Percentiles rank a stretch among this genome's conserved stretches.
phyloP scores from a whole-genome alignment of 805 yeast species.

The Saccharomyces mikatae region DNA sequence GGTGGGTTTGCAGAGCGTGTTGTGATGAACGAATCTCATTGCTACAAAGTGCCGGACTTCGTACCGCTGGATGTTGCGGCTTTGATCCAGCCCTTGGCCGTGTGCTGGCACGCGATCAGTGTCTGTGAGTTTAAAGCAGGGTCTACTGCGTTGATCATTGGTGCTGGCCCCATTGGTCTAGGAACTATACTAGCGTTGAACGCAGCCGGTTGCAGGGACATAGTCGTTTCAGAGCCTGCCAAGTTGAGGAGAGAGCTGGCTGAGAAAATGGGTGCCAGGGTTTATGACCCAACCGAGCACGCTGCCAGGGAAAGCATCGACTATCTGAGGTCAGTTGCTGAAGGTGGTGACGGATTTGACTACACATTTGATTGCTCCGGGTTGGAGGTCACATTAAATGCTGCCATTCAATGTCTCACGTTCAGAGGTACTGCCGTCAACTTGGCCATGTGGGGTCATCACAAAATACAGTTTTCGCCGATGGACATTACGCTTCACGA shows the following conservation, averaged over 20 bases:
- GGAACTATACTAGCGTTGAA: constrained; percentile 51
- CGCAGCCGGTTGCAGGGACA: constrained; percentile 42
- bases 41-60: constrained; percentile 32
- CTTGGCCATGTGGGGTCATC: constrained; percentile 57
- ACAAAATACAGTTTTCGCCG: constrained; percentile 43
- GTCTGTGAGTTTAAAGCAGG: constrained; percentile 40
- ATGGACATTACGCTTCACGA: constrained; percentile 51
- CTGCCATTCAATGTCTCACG: constrained; percentile 43
- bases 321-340: constrained; percentile 34
- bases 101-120: constrained; percentile 50
- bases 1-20: constrained; percentile 50
- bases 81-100: constrained; percentile 49
- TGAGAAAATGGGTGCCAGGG: constrained; percentile 39
- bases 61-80: constrained; percentile 50
- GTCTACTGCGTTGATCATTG: constrained; percentile 42
- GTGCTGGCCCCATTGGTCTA: constrained; percentile 59
- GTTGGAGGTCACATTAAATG: constrained; percentile 39
- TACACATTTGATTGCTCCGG: constrained; percentile 50
- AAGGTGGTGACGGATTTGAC: constrained; percentile 42
- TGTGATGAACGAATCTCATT: constrained; percentile 33
- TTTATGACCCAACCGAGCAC: constrained; percentile 39
- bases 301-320: constrained; percentile 32
- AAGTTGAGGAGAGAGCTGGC: constrained; percentile 45
- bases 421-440: constrained; percentile 54
- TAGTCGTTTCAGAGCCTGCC: constrained; percentile 49